Base-by-base conservation (phyloP, 2,329 filamentous ascomycete genomes). In the Claviceps humidiphila region DNA sequence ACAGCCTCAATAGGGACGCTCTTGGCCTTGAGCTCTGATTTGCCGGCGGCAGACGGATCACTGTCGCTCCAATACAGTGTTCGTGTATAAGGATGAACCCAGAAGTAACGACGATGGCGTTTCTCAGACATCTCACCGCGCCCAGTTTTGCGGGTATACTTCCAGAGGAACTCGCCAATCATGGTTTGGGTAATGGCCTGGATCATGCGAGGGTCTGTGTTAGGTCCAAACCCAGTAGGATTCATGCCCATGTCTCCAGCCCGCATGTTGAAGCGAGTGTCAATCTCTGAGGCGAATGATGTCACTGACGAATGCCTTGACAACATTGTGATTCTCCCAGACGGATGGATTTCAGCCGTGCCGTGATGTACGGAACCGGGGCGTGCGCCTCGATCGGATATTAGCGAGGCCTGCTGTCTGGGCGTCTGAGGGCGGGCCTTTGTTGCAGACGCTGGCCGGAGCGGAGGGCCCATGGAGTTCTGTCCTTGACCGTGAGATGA, bases 91-190 rank as follows among this genome's bases (percentile, higher is more conserved):
- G 93, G 93, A 65, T 98, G 93, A 22, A 98, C 88, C 93, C 93
- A 98, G 77, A 98, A 98, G 75, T 96, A 98, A 37, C 93, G 84
- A 56, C 88, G 82, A 68, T 98, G 93, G 50, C 93, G 81, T 52
- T 90, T 95, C 60, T 84, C 85, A 0, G 90, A 97, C 69, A 95
- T 82, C 57, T 89, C 87, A 51, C 83, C 86, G 24, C 91, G 84
- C n/a, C 89, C 90, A 54, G 90, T 78, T 72, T 93, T 95, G 61
- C 93, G 85, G 0, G 93, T 98, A 69, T 98, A 98, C 68, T 98
- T 98, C 93, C 93, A 98, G 42, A 98, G 75, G 67, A 91, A 97
- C 67, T 98, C 93, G 52, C 93, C 93, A 63, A 98, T 97, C 93
- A 98, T 98, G 17, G 93, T 97, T 69, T 98, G 91, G 2, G 93